Base-by-base conservation (phyloP, 169 alveolate genomes). In the Plasmodium billcollinsi region DNA sequence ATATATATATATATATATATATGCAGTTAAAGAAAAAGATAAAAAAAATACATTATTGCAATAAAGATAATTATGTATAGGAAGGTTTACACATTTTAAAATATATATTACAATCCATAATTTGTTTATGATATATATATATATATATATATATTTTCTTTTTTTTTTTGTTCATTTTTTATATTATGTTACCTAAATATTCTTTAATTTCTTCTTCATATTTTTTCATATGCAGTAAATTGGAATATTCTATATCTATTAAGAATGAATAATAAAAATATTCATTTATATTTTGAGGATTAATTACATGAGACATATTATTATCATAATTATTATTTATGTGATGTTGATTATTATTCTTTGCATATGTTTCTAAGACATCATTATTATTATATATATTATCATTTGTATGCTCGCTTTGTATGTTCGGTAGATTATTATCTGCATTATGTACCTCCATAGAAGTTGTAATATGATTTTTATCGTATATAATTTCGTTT, bases 171-270 rank as follows among this genome's bases (percentile, higher is more conserved):
- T n/a, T n/a, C n/a, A 26, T 0, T 26, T n/a, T n/a, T n/a, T 73
- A 20, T 12, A 26, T 69, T 26, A 58, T 9, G 18, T 69, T 26
- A 24, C 18, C 59, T 71, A 71, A 72, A 85, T 85, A 85, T 61
- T 71, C 15, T 21, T 72, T 26, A 58, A 85, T 62, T 49, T 85
- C 8, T 43, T 85, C 72, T 85, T 85, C 92, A 70, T 33, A 85
- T 63, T 65, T 85, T 85, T 85, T 45, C 92, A 85, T 85, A 50
- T 45, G 72, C 52, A 85, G 58, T 65, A 85, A 85, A 85, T 85
- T 85, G 11, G 85, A 62, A 59, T 85, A 85, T 65, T 85, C 92
- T 71, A 85, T 71, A 72, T 85, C 78, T 26, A 72, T 67, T 71
- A 74, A 45, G 45, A 29, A 65, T 7, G 92, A 85, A 85, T 59